phyloP scores from a whole-genome alignment of 441 rosid species.

The Aquilaria agallochum region DNA sequence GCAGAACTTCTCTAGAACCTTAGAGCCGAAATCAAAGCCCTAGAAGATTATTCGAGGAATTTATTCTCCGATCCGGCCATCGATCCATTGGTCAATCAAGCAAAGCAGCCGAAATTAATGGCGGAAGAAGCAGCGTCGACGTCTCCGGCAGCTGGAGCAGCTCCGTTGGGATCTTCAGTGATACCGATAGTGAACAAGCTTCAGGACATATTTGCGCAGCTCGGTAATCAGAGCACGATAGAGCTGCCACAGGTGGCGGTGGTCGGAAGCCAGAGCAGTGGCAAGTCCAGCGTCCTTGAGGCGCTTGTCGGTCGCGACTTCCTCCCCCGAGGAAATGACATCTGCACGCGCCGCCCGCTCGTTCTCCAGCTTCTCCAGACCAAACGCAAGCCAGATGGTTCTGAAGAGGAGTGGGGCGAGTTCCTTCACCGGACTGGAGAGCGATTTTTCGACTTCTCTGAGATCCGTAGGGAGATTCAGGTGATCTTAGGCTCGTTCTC shows the following conservation, averaged over 20 bases:
- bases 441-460: slow-evolving; percentile 48
- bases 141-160: too few relatives aligned
- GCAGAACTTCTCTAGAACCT: too few relatives aligned
- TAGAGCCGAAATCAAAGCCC: too few relatives aligned
- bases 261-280: slow-evolving; percentile 81
- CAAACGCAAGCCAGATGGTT: slow-evolving; percentile 19
- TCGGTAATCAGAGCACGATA: slow-evolving; percentile 32
- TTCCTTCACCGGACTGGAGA: slow-evolving; percentile 46
- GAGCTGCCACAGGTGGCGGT: slow-evolving; percentile 63
- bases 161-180: slow-evolving; percentile 34
- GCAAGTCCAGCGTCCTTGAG: slow-evolving; percentile 78
- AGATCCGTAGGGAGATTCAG: slow-evolving; percentile 59
- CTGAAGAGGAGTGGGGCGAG: slow-evolving; percentile 53
- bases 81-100: too few relatives aligned
- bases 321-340: slow-evolving; percentile 63
- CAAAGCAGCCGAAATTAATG: too few relatives aligned
- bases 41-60: too few relatives aligned
- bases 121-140: too few relatives aligned
- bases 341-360: slow-evolving; percentile 69
- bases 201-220: slow-evolving; percentile 31
- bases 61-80: too few relatives aligned
- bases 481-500: slow-evolving; percentile 15
- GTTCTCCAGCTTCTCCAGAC: slow-evolving; percentile 48
- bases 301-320: slow-evolving; percentile 70
- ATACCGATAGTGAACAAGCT: slow-evolving; percentile 36